These are phyloP conservation scores for Citrus hindsii DNA, from an alignment of 345 rosid species.

Conservation along the genomic window DNA sequence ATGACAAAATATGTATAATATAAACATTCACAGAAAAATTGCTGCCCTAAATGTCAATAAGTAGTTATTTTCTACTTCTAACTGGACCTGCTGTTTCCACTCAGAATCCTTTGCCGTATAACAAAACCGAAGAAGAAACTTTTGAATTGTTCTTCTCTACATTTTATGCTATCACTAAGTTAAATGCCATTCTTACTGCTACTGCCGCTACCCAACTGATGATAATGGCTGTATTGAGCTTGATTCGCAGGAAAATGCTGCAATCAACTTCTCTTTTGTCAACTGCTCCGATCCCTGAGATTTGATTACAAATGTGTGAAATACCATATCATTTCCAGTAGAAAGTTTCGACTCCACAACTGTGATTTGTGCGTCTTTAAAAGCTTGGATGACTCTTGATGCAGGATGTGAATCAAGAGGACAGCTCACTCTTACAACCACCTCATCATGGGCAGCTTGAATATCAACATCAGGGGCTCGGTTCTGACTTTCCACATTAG, in stretches of 20 bases:
- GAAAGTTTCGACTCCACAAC: conserved; percentile 68
- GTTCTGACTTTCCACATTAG: conserved; percentile 26
- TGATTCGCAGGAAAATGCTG: conserved; percentile 47
- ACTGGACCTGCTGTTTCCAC: conserved; percentile 24
- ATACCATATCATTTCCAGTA: conserved; percentile 53
- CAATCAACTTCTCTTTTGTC: conserved; percentile 81
- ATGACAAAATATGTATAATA: conserved; percentile 43
- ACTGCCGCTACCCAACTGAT: conserved; percentile 42
- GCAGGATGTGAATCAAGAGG: conserved; percentile 84
- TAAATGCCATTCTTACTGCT: conserved; percentile 25
- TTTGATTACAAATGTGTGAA: conserved; percentile 77
- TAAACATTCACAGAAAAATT: conserved; percentile 44
- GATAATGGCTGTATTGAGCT: conserved; percentile 54
- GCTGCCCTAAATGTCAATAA: conserved; percentile 48
- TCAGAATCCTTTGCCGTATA: conserved; percentile 23
- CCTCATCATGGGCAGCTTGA: conserved; percentile 58
- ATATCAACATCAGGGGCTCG: conserved; percentile 50
- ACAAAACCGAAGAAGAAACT: conserved; percentile 45
- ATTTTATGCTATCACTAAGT: conserved; percentile 33
- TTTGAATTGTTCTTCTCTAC: conserved; percentile 35
- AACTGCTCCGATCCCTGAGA: conserved; percentile 67
- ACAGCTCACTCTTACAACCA: conserved; percentile 63
- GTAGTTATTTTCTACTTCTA: conserved; percentile 47
- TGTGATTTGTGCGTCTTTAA: conserved; percentile 58
- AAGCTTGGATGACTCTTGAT: conserved; percentile 65